phyloP scores from a whole-genome alignment of 345 rosid species.

The Mallotus nudiflorus region DNA sequence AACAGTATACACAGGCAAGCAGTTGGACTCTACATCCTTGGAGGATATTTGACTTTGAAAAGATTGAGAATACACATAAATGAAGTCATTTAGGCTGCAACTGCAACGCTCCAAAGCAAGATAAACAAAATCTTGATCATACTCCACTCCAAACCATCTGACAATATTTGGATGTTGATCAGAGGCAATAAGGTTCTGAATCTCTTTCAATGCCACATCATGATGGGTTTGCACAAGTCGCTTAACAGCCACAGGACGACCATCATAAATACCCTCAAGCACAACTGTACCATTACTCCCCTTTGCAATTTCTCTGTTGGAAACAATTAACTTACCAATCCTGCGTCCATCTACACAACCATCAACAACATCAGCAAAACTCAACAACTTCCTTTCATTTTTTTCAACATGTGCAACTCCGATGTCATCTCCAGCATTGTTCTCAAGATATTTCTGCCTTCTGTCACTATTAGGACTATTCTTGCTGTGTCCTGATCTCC shows the following conservation, averaged over 20 bases:
- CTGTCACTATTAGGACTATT: constrained; percentile 5
- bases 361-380: constrained; percentile 5
- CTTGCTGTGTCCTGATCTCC: constrained; percentile 19
- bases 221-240: constrained; percentile 69
- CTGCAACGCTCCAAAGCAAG: constrained; percentile 65
- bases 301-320: constrained; percentile 35
- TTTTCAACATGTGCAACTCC: background rate
- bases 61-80: constrained; percentile 39
- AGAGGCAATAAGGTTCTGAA: constrained; percentile 66
- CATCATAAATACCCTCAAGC: constrained; percentile 62
- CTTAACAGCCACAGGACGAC: constrained; percentile 65
- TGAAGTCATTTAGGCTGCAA: constrained; percentile 66
- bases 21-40: constrained; percentile 22
- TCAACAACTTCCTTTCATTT: constrained; percentile 1
- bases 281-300: constrained; percentile 71
- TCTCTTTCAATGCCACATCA: constrained; percentile 67
- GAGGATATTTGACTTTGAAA: constrained; percentile 37
- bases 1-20: constrained; percentile 25
- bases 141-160: constrained; percentile 70
- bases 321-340: constrained; percentile 28
- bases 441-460: constrained; percentile 5
- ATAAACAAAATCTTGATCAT: constrained; percentile 66
- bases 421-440: constrained; percentile 2
- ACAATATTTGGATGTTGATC: constrained; percentile 74
- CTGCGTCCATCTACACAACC: constrained; percentile 20